Evolutionary conservation across 2,329 filamentous ascomycete genomes (phyloP).

Genomic region (Botryosphaeria dothidea): DNA sequence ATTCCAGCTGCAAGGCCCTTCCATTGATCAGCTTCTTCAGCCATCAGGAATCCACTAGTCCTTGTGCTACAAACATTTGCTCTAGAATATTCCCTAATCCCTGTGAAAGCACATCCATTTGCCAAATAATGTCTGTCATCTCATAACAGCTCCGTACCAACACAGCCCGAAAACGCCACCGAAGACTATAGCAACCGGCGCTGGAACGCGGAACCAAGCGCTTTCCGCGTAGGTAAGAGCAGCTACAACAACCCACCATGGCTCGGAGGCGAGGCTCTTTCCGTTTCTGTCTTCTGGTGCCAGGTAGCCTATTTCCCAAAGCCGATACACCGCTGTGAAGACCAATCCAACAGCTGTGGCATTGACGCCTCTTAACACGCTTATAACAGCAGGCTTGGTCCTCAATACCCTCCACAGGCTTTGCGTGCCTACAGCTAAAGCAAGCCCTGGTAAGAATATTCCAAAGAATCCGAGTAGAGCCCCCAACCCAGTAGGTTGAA

Average conservation of each 20-base stretch:
- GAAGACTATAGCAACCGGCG: constrained; percentile 41
- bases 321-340: constrained; percentile 38
- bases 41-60: neutral
- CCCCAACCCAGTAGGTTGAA: constrained; percentile 28
- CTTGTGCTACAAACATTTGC: neutral
- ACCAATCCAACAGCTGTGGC: constrained; percentile 37
- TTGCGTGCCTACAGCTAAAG: constrained; percentile 39
- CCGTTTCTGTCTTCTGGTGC: constrained; percentile 37
- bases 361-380: constrained; percentile 42
- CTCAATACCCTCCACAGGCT: constrained; percentile 35
- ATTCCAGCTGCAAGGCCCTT: too few species aligned
- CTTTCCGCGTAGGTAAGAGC: constrained; percentile 33
- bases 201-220: constrained; percentile 28
- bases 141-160: constrained; percentile 42
- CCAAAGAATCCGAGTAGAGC: constrained; percentile 41
- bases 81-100: neutral
- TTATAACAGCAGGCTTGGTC: constrained; percentile 35
- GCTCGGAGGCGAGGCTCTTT: constrained; percentile 39
- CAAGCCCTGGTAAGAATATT: constrained; percentile 44
- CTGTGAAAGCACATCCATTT: neutral
- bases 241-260: constrained; percentile 49
- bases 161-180: constrained; percentile 40
- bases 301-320: constrained; percentile 46
- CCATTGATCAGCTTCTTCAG: neutral
- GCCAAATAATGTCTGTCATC: neutral